These are phyloP conservation scores for Solanum ossicruentum DNA, from an alignment of 257 asterid genomes.

Conservation along the genomic window DNA sequence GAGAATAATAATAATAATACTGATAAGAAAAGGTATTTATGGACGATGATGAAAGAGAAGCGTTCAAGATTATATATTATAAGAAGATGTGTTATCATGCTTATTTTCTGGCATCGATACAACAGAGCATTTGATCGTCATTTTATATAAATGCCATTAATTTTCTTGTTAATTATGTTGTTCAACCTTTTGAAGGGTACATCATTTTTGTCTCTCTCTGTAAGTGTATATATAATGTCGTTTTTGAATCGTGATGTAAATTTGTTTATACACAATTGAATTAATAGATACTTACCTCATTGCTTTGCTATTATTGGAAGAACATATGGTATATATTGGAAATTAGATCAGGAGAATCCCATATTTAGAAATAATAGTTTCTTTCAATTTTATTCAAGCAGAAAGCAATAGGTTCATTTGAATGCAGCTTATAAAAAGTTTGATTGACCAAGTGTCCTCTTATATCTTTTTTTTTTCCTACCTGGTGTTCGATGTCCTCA, in stretches of 20 bases:
- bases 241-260: background rate
- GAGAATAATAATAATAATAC: background rate
- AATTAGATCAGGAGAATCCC: background rate
- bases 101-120: constrained; percentile 19
- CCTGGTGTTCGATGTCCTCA: no score
- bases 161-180: background rate
- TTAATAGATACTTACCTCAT: background rate
- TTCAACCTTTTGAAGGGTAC: background rate
- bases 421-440: background rate
- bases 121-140: background rate
- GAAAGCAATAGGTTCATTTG: background rate
- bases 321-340: background rate
- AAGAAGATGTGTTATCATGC: constrained; percentile 18
- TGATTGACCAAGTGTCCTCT: background rate
- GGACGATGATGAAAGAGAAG: background rate
- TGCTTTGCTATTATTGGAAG: background rate
- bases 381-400: background rate
- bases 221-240: background rate
- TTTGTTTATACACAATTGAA: background rate
- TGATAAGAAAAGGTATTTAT: background rate
- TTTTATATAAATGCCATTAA: background rate
- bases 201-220: background rate
- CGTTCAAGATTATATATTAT: constrained; percentile 22
- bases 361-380: background rate
- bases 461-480: no score